phyloP scores from a whole-genome alignment of 768 basidiomycete species.

The Lentinus tigrinus region DNA sequence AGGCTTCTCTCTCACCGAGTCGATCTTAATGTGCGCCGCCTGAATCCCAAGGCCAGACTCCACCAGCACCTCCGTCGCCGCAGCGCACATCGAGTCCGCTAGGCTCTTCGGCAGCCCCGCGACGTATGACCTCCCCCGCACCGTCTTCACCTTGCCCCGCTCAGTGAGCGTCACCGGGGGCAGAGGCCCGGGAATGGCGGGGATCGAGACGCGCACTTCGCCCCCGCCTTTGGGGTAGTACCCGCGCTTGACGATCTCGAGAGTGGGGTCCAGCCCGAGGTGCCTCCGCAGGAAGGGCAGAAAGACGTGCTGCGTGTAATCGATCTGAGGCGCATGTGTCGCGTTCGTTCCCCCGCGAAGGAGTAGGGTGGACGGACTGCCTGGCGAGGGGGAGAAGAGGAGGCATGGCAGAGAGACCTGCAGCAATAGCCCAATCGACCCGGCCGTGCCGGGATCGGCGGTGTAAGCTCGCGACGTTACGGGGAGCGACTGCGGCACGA shows the following conservation, averaged over 20 bases:
- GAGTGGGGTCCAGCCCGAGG: conserved; percentile 42
- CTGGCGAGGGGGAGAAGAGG: conserved; percentile 43
- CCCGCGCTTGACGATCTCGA: conserved; percentile 57
- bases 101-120: conserved; percentile 60
- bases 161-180: conserved; percentile 49
- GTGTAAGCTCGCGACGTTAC: conserved; percentile 40
- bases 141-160: conserved; percentile 49
- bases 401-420: conserved; percentile 73
- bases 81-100: conserved; percentile 54
- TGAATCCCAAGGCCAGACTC: conserved; percentile 38
- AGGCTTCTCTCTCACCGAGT: conserved; percentile 26
- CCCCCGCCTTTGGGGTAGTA: conserved; percentile 79
- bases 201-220: conserved; percentile 43
- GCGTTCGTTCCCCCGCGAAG: conserved; percentile 77
- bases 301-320: conserved; percentile 63
- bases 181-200: conserved; percentile 39
- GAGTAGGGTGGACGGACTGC: conserved; percentile 41
- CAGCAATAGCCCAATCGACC: conserved; percentile 67
- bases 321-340: conserved; percentile 67
- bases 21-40: conserved; percentile 25
- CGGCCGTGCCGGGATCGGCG: conserved; percentile 58
- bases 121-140: conserved; percentile 63
- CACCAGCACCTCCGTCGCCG: conserved; percentile 47
- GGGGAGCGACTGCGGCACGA: conserved; percentile 47
- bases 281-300: conserved; percentile 65